These are phyloP conservation scores for Candida tropicalis DNA, from an alignment of 1,139 yeast genomes.

Conservation along the genomic window DNA sequence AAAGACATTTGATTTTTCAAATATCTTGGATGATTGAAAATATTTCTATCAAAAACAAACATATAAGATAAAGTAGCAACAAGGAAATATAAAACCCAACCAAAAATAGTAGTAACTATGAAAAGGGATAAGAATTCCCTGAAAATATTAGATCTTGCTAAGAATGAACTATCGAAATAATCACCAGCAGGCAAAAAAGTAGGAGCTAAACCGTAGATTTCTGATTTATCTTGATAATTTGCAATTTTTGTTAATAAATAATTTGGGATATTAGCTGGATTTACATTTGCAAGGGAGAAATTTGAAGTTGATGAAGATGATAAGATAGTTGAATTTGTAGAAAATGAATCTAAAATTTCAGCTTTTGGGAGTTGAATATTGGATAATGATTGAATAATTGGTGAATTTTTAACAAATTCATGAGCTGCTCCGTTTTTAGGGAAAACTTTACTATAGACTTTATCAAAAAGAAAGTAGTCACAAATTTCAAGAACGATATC, in stretches of 20 bases:
- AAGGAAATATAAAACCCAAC: slow-evolving; percentile 75
- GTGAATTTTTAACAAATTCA: slow-evolving; percentile 14
- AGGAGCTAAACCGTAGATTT: slow-evolving; percentile 43
- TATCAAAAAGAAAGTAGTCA: slow-evolving; percentile 75
- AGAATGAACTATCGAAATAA: slow-evolving; percentile 60
- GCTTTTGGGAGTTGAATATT: slow-evolving; percentile 7
- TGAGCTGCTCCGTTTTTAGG: slow-evolving; percentile 37
- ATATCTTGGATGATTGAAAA: slow-evolving; percentile 94
- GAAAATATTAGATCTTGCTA: slow-evolving; percentile 69
- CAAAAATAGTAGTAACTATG: slow-evolving; percentile 76
- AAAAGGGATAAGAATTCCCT: slow-evolving; percentile 74
- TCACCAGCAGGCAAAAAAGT: slow-evolving; percentile 45
- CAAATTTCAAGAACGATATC: slow-evolving; percentile 83
- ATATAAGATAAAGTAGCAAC: slow-evolving; percentile 76
- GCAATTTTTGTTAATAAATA: slow-evolving; percentile 20
- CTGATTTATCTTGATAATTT: slow-evolving; percentile 34
- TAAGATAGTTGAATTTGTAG: slow-evolving; percentile 9
- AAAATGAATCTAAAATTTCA: slow-evolving; percentile 7
- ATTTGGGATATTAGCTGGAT: slow-evolving; percentile 16
- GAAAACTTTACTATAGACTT: slow-evolving; percentile 57
- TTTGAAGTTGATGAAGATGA: slow-evolving; percentile 4
- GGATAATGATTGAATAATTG: slow-evolving; percentile 9
- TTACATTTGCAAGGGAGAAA: slow-evolving; percentile 13
- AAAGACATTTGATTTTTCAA: slow-evolving; percentile 87
- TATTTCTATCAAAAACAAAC: slow-evolving; percentile 81